Evolutionary conservation across 2,329 filamentous ascomycete genomes (phyloP).

Genomic region (Exophiala oligosperma): DNA sequence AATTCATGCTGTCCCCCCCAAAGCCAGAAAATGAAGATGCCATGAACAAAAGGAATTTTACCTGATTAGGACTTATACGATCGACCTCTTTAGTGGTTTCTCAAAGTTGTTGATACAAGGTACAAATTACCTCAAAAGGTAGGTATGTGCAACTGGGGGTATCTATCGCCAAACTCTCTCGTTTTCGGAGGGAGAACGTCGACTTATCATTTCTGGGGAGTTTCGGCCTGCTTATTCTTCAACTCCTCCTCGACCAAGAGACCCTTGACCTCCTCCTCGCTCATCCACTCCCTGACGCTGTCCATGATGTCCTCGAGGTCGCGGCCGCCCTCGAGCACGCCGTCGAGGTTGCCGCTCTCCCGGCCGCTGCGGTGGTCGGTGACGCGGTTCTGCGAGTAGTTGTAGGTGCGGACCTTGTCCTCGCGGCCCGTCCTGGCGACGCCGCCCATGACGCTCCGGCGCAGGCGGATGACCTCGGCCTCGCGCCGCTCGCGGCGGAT

Average conservation of each 20-base stretch:
- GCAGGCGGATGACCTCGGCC: conserved; percentile 70
- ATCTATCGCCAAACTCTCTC: too few relatives aligned
- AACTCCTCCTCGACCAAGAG: conserved; percentile 65
- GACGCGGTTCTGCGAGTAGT: conserved; percentile 74
- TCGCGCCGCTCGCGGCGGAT: conserved; percentile 78
- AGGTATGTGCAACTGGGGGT: too few relatives aligned
- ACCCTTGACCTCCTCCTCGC: conserved; percentile 70
- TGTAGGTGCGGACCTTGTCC: conserved; percentile 94
- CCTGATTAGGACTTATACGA: too few relatives aligned
- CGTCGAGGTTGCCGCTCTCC: conserved; percentile 76
- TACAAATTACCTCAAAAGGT: too few relatives aligned
- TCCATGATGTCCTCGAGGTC: conserved; percentile 74
- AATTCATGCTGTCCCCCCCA: too few relatives aligned
- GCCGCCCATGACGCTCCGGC: conserved; percentile 75
- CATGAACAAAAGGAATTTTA: too few relatives aligned
- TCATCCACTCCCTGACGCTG: conserved; percentile 74
- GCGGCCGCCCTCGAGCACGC: conserved; percentile 75
- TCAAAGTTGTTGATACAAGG: neutral
- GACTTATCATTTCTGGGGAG: conserved; percentile 10
- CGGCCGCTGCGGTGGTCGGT: conserved; percentile 84
- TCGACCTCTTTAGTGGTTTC: neutral
- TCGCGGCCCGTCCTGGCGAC: conserved; percentile 80
- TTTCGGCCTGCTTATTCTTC: conserved; percentile 28
- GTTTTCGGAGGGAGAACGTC: neutral
- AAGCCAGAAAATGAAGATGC: too few relatives aligned